Evolutionary conservation across 108 stramenopile genomes (phyloP).

Genomic region (Skeletonema potamos): DNA sequence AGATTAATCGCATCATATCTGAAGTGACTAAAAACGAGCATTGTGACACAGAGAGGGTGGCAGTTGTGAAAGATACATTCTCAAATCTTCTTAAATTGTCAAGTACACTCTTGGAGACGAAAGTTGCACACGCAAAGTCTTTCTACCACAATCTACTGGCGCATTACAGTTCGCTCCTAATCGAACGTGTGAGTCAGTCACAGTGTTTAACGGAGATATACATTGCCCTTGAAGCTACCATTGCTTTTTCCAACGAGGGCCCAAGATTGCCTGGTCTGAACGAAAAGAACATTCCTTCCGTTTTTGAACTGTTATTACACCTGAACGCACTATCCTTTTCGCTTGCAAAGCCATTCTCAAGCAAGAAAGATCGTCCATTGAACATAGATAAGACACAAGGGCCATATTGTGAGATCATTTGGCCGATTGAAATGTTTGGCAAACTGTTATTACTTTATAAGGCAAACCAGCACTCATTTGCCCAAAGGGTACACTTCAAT

Average conservation of each 20-base stretch:
- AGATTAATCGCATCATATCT: constrained; percentile 13
- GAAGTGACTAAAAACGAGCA: constrained; percentile 1
- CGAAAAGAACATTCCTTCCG: constrained; percentile 18
- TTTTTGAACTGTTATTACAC: constrained; percentile 32
- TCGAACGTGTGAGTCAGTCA: constrained; percentile 6
- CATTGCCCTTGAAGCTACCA: constrained; percentile 11
- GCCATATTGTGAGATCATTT: constrained; percentile 23
- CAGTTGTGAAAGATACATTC: constrained; percentile 17
- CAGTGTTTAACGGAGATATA: constrained; percentile 9
- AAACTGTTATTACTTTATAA: constrained; percentile 15
- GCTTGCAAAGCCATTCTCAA: constrained; percentile 24
- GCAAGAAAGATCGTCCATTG: not conserved
- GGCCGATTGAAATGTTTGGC: constrained; percentile 14
- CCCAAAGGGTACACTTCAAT: constrained; percentile 4
- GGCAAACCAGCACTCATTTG: constrained; percentile 2
- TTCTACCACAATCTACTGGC: constrained; percentile 33
- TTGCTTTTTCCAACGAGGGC: not conserved
- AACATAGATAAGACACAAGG: not conserved
- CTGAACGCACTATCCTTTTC: constrained; percentile 25
- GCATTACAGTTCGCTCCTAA: constrained; percentile 34
- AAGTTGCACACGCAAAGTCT: constrained; percentile 11
- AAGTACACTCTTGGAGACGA: constrained; percentile 19
- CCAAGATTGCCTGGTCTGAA: constrained; percentile 26
- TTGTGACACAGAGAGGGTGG: not conserved
- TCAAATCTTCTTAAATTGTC: constrained; percentile 13